Base-by-base conservation (phyloP, 2,329 filamentous ascomycete species). In the Colletotrichum shisoi region DNA sequence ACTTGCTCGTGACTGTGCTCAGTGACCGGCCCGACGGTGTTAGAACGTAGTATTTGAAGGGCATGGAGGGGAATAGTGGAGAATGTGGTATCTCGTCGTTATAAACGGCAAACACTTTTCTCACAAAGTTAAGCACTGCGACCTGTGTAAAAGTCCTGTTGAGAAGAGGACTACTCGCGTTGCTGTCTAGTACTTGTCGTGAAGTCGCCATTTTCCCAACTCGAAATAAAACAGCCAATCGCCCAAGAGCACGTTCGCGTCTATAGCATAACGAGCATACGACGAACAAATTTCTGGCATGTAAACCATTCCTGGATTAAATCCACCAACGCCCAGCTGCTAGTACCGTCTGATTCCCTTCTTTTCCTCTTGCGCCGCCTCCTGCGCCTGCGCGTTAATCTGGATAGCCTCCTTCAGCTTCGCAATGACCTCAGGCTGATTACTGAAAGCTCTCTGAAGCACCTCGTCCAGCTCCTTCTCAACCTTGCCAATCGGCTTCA, bases 391-490 rank as follows among this genome's bases (percentile, higher is more conserved):
- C 13, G 82, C 82, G 69, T 86, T 85, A 64, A 86, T 81, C 72
- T 84, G 79, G 66, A 88, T 86, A 1, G 87, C 86, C 74, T 89
- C 86, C 73, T 86, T 86, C 59, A 89, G 76, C 76, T 87, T 87
- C 9, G 76, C 79, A 57, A 87, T 79, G 12, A 88, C 85, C 72
- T 88, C 86, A 0, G 83, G 83, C 74, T 88, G 85, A 46, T 82
- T 84, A 63, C 83, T 82, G 71, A 90, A 89, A 3, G 85, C 87
- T 45, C 79, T 80, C 62, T 83, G 77, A 49, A 94, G 76, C 64
- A 85, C 78, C 63, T 78, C 80, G 57, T 87, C 84, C 52, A 90
- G 76, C 71, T 88, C 86, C 54, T 79, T 80, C 73, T 87, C 84
- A 4, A 85, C 79, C 71, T 85, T 84, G 15, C 78, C 83, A 69